Evolutionary conservation across 441 rosid genomes (phyloP), one percentile per base, ranked within the genome.

Genomic region (Erodium trifolium): DNA sequence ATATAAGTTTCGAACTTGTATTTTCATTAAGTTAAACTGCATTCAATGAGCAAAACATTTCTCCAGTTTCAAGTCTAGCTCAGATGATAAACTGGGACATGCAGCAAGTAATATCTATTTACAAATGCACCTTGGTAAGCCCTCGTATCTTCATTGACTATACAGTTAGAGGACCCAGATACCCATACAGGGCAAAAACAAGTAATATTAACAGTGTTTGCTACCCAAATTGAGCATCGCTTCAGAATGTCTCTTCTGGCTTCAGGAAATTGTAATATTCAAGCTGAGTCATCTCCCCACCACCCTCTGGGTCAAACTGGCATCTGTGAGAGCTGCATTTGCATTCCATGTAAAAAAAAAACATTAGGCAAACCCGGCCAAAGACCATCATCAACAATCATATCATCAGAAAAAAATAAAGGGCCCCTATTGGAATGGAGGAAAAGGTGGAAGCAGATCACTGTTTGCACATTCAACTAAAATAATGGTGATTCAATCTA

Each of bases 251-350:
- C 19, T 55, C 62, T 55, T 55, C 62, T 55, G 62, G 62, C 62
- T 55, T 55, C 23, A 55, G 23, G 62, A 55, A 55, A 55, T 55
- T 55, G 62, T 55, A 55, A 55, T 55, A 85, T 76, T 93, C 97
- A 79, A 68, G 89, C 87, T 87, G 96, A 73, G 75, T 62, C 97
- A 93, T 88, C 79, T 83, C 86, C 74, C 98, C 96, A 68, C 97
- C 97, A 34, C 85, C 75, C 69, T 80, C 79, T 9, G 93, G 93
- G 79, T 93, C 95, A 65, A 93, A 93, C 67, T 78, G 82, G 84
- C 95, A 89, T 79, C 92, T 85, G 77, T 88, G 87, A 77, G 89
- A 89, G 77, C 97, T 93, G 94, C 16, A 55, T 51, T 68, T 12
- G 37, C 27, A 27, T 12, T 55, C 62, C 62, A 14, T 12, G 1